Conservation (phyloP, 2,329 filamentous ascomycete species). For the Ophiostoma fasciatum region DNA sequence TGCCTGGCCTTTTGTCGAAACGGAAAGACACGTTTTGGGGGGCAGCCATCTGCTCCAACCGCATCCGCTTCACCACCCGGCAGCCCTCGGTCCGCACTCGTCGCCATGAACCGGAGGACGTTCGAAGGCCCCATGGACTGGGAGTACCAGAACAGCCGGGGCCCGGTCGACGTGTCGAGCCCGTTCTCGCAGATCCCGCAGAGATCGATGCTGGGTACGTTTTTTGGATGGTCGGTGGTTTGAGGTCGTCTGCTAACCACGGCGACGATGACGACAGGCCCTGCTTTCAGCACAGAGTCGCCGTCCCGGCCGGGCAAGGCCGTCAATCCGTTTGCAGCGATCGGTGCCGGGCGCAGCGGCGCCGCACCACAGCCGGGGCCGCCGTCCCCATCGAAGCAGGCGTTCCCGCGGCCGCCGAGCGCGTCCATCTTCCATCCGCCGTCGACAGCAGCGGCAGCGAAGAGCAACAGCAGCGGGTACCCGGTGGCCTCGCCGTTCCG, state of each 20-base stretch:
- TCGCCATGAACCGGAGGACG: slow-evolving; percentile 30
- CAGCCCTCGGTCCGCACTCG: too few species aligned
- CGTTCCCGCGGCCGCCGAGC: slow-evolving; percentile 23
- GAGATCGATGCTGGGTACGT: slow-evolving; percentile 27
- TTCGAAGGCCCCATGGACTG: slow-evolving; percentile 51
- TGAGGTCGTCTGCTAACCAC: not conserved
- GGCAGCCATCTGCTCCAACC: too few species aligned
- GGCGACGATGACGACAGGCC: too few species aligned
- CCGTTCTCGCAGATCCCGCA: slow-evolving; percentile 42
- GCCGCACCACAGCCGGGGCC: not conserved
- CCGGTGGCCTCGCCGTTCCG: slow-evolving; percentile 40
- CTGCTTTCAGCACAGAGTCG: slow-evolving; percentile 13
- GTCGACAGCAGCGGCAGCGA: not conserved
- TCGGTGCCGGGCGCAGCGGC: not conserved
- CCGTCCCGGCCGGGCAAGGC: slow-evolving; percentile 12
- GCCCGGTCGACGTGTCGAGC: slow-evolving; percentile 44
- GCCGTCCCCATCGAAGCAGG: slow-evolving; percentile 16
- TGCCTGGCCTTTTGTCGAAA: too few species aligned
- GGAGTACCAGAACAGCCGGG: slow-evolving; percentile 43
- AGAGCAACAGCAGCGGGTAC: slow-evolving; percentile 25
- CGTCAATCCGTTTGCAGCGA: slow-evolving; percentile 15
- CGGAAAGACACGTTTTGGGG: too few species aligned
- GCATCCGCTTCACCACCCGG: too few species aligned
- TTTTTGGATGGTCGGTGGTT: too few species aligned
- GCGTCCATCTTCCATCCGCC: slow-evolving; percentile 32